Percentiles rank a stretch among this genome's conserved stretches.
Evolutionary conservation across 225 moss, liverwort and hornwort species (phyloP).

Genomic region (Physcomitrium patens): DNA sequence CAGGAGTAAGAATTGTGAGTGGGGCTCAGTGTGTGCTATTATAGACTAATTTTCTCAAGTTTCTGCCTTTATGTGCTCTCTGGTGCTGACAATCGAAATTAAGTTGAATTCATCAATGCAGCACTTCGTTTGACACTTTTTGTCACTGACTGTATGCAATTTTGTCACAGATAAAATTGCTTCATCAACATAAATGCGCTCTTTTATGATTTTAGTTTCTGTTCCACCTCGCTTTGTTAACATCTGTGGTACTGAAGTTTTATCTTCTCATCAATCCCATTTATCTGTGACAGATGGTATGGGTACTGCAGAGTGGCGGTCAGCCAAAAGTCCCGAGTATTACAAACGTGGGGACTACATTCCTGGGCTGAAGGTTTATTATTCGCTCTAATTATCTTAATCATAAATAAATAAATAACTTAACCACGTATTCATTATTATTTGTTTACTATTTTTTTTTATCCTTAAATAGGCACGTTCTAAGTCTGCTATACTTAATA

Average conservation of each 20-base stretch:
- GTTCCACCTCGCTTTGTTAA: too few species aligned
- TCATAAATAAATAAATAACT: background rate
- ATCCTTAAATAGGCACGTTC: background rate
- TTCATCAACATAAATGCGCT: too few species aligned
- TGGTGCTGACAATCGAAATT: too few species aligned
- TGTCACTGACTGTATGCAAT: too few species aligned
- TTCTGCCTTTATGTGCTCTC: too few species aligned
- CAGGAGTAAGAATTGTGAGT: background rate
- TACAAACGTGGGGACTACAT: constrained; percentile 84
- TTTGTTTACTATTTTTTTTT: background rate
- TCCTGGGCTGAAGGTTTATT: constrained; percentile 72
- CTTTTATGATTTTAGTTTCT: too few species aligned
- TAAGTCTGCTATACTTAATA: too few species aligned
- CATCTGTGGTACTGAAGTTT: background rate
- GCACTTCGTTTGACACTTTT: too few species aligned
- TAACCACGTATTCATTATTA: background rate
- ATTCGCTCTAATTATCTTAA: background rate
- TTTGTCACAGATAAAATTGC: too few species aligned
- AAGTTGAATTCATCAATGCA: too few species aligned
- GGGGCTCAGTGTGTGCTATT: too few species aligned
- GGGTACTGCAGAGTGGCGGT: constrained; percentile 90
- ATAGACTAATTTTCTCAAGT: too few species aligned
- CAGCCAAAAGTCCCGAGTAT: constrained; percentile 84
- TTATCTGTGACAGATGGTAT: constrained; percentile 55
- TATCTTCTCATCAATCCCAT: background rate